Percentiles rank a stretch among this genome's conserved stretches.
These are phyloP conservation scores for Fusarium secorum DNA, from an alignment of 2,329 filamentous ascomycete species.

Conservation along the genomic window DNA sequence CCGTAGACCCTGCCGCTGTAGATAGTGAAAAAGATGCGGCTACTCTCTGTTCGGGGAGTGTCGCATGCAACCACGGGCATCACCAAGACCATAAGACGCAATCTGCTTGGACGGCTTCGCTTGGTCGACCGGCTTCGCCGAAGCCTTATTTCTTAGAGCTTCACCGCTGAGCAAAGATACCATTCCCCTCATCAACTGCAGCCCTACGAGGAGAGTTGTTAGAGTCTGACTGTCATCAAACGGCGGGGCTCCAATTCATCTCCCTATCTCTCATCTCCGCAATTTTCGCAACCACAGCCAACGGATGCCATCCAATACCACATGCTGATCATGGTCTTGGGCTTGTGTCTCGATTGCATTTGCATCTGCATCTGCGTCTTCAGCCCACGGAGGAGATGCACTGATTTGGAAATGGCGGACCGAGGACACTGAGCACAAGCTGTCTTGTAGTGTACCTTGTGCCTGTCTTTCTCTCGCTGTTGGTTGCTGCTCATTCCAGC, in stretches of 20 bases:
- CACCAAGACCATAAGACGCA: conserved; percentile 12
- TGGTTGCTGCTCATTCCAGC: conserved; percentile 16
- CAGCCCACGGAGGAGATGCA: conserved; percentile 29
- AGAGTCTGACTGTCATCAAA: conserved; percentile 5
- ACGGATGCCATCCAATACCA: background rate
- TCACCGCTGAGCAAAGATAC: conserved; percentile 35
- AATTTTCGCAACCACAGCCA: conserved; percentile 6
- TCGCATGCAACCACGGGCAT: conserved; percentile 24
- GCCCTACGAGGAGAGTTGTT: conserved; percentile 30
- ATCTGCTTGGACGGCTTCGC: conserved; percentile 17
- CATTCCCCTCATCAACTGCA: conserved; percentile 29
- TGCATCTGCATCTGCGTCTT: conserved; percentile 17
- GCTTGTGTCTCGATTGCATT: background rate
- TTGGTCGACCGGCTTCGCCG: conserved; percentile 35
- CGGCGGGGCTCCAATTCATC: background rate
- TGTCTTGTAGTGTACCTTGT: conserved; percentile 11
- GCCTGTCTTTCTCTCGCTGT: background rate
- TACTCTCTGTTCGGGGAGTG: conserved; percentile 4
- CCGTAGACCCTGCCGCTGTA: background rate
- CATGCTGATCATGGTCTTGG: background rate
- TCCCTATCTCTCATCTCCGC: background rate
- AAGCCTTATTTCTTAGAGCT: conserved; percentile 34
- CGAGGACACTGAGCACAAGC: conserved; percentile 5
- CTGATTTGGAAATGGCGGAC: conserved; percentile 34
- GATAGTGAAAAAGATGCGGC: conserved; percentile 4